Evolutionary conservation across 2,329 filamentous ascomycete species (phyloP), one percentile per base, ranked within the genome.

Genomic region (Sporothrix pseudoabietina): DNA sequence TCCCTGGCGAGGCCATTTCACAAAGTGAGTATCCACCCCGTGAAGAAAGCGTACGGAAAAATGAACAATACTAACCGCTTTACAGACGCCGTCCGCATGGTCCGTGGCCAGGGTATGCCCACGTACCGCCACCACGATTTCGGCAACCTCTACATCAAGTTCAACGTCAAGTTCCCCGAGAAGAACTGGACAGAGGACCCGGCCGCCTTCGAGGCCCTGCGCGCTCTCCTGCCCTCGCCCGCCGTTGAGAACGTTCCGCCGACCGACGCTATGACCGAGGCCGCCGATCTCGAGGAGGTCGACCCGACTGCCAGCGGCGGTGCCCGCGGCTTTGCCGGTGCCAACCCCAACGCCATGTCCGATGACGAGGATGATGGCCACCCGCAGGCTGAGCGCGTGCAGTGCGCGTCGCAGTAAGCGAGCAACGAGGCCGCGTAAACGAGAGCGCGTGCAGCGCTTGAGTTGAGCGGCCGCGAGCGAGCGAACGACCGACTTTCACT

Each of bases 91-190:
- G 89, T 98, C 81, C 98, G 98, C 86, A 92, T 97, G 83, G 91
- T 99, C 79, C 93, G 93, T 77, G 94, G 94, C 77, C 96, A 99
- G 84, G 96, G 96, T 82, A 99, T 99, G 96, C 96, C 96, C 57
- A 97, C 96, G 4, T 92, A 90, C 83, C 90, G 96, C 78, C 96
- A 98, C 83, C 96, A 99, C 86, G 93, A 98, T 83, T 90, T 89
- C 80, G 96, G 96, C 79, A 98, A 99, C 85, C 87, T 99, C 78
- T 99, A 96, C 86, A 94, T 99, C 80, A 94, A 97, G 81, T 99
- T 99, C 85, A 91, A 93, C 79, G 94, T 99, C 84, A 97, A 97
- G 85, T 98, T 99, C 88, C 96, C 96, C 68, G 91, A 93, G 80
- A 91, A 90, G 85, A 86, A 89, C 80, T 92, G 89, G 87, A 88